phyloP scores from a whole-genome alignment of 768 basidiomycete genomes.

The Trametes maxima region DNA sequence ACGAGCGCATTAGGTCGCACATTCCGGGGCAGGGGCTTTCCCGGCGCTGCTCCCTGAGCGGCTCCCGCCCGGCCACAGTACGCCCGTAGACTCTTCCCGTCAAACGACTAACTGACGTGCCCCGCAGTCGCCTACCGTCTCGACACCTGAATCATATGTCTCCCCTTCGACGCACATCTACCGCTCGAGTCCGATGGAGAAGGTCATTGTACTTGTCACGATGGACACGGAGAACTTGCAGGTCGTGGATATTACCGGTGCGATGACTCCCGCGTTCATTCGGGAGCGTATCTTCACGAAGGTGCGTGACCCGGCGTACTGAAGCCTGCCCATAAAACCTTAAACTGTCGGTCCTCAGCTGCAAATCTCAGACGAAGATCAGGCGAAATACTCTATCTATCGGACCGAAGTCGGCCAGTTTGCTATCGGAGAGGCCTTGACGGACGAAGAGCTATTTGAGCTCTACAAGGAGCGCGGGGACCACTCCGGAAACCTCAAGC shows the following conservation, averaged over 20 bases:
- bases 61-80: constrained; percentile 36
- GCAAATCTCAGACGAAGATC: constrained; percentile 83
- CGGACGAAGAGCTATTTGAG: constrained; percentile 68
- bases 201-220: constrained; percentile 50
- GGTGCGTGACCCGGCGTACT: constrained; percentile 44
- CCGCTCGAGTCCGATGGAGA: constrained; percentile 26
- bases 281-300: constrained; percentile 81
- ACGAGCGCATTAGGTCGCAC: constrained; percentile 29
- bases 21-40: constrained; percentile 23
- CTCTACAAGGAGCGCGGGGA: constrained; percentile 78
- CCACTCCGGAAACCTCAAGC: constrained; percentile 78
- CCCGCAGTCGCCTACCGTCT: constrained; percentile 31
- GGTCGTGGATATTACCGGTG: constrained; percentile 70
- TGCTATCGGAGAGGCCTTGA: constrained; percentile 72
- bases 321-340: not conserved
- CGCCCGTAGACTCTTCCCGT: constrained; percentile 14
- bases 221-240: constrained; percentile 76
- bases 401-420: constrained; percentile 84
- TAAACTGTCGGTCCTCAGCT: constrained; percentile 46
- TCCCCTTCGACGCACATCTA: constrained; percentile 35
- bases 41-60: constrained; percentile 26
- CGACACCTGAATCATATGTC: constrained; percentile 31
- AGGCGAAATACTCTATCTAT: constrained; percentile 75
- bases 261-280: constrained; percentile 65
- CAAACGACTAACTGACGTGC: constrained; percentile 18